Evolutionary conservation across 2,329 filamentous ascomycete genomes (phyloP).

Genomic region (Alternaria viburni): DNA sequence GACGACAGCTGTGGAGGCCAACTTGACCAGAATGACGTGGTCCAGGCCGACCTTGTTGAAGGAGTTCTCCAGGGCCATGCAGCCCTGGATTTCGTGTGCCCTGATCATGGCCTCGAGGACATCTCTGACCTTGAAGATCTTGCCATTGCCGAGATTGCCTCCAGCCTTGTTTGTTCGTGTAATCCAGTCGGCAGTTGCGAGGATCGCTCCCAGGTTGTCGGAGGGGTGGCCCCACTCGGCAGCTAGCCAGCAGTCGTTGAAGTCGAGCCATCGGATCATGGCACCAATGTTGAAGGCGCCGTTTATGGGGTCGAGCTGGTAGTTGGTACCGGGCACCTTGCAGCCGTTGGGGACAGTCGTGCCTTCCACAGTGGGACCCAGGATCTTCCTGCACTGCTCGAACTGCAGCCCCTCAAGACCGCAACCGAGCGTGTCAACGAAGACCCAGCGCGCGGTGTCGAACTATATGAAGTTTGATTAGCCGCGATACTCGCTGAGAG

Average conservation of each 20-base stretch:
- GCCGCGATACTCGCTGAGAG: constrained; percentile 3
- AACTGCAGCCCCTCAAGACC: constrained; percentile 95
- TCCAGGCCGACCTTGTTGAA: constrained; percentile 99
- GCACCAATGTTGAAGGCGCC: constrained; percentile 98
- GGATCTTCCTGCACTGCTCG: constrained; percentile 92
- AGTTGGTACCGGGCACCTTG: constrained; percentile 88
- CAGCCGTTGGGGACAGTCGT: constrained; percentile 91
- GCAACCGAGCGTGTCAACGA: constrained; percentile 95
- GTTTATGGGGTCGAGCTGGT: constrained; percentile 92
- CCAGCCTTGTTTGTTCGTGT: constrained; percentile 91
- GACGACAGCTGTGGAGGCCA: constrained; percentile 91
- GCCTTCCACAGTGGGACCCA: constrained; percentile 89
- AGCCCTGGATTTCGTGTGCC: constrained; percentile 98
- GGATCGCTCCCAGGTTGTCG: constrained; percentile 95
- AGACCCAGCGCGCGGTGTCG: constrained; percentile 95
- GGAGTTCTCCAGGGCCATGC: constrained; percentile 94
- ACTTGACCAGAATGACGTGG: constrained; percentile 98
- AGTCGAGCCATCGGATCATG: constrained; percentile 99
- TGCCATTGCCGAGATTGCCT: constrained; percentile 72
- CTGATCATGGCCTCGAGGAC: constrained; percentile 98
- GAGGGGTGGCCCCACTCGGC: constrained; percentile 99
- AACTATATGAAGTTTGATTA: constrained; percentile 61
- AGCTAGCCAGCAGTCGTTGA: constrained; percentile 99
- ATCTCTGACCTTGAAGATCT: constrained; percentile 86
- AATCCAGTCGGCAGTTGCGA: constrained; percentile 96